Percentiles rank a stretch among this genome's conserved stretches.
Conservation (phyloP, 2,329 filamentous ascomycete genomes). For the Bimuria novae-zelandiae region DNA sequence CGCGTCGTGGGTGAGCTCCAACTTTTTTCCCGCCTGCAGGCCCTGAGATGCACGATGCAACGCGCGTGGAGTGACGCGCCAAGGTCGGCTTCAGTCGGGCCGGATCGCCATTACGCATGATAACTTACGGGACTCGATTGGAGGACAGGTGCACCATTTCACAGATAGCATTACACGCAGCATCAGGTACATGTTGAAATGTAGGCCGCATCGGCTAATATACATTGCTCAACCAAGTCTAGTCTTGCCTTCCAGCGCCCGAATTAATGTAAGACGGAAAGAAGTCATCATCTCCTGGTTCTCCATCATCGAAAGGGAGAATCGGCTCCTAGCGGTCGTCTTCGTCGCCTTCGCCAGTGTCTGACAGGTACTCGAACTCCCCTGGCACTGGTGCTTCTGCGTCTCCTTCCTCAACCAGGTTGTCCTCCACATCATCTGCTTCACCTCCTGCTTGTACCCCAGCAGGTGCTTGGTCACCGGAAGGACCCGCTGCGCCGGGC, state of each 20-base stretch:
- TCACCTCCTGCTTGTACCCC: conserved; percentile 72
- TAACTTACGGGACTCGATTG: not conserved
- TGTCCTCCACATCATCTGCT: conserved; percentile 63
- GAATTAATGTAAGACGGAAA: conserved; percentile 25
- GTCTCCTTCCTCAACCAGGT: conserved; percentile 83
- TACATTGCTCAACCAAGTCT: conserved; percentile 32
- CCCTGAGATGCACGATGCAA: not conserved
- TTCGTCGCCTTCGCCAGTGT: conserved; percentile 54
- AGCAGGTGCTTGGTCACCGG: conserved; percentile 36
- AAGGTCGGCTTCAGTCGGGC: conserved; percentile 3
- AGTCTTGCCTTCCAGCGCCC: conserved; percentile 25
- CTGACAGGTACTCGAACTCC: conserved; percentile 80
- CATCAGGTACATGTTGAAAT: not conserved
- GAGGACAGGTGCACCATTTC: not conserved
- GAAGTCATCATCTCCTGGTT: conserved; percentile 31
- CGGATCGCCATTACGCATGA: not conserved
- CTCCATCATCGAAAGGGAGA: conserved; percentile 18
- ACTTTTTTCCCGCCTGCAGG: conserved; percentile 2
- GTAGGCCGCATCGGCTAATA: conserved; percentile 23
- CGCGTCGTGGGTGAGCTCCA: conserved; percentile 27
- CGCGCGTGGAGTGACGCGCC: conserved; percentile 7
- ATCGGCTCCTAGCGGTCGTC: conserved; percentile 13
- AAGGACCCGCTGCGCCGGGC: conserved; percentile 49
- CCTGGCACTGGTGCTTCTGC: conserved; percentile 72
- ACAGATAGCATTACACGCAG: not conserved